Conservation (phyloP, 805 yeast genomes). For the Metschnikowia anglica region DNA sequence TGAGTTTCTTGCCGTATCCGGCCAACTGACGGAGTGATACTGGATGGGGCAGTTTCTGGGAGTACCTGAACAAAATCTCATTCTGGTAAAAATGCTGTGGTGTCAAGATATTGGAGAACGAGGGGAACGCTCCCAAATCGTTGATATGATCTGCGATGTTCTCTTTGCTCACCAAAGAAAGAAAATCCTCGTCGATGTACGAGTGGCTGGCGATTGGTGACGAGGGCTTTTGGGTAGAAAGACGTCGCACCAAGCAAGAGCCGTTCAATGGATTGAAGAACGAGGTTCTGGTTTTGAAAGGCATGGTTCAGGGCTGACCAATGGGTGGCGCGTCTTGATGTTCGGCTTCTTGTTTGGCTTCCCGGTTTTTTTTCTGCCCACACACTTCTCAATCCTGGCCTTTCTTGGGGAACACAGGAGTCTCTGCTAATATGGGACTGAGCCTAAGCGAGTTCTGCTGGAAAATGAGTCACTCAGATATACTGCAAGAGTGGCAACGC, state of each 20-base stretch:
- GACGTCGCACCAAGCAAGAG: background rate
- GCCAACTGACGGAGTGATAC: slow-evolving; percentile 89
- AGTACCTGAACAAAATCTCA: slow-evolving; percentile 61
- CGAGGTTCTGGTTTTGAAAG: background rate
- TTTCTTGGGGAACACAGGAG: too few relatives aligned
- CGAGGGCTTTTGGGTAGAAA: background rate
- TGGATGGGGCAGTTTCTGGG: slow-evolving; percentile 73
- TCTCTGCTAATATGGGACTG: too few relatives aligned
- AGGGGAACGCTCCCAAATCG: slow-evolving; percentile 42
- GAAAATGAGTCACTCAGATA: too few relatives aligned
- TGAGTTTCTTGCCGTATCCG: slow-evolving; percentile 77
- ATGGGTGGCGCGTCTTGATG: background rate
- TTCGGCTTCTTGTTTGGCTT: background rate
- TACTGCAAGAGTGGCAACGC: too few relatives aligned
- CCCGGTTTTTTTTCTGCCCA: too few relatives aligned
- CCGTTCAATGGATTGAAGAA: too few relatives aligned
- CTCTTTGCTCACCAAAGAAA: slow-evolving; percentile 32
- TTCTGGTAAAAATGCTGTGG: slow-evolving; percentile 87
- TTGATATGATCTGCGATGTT: slow-evolving; percentile 30
- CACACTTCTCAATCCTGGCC: too few relatives aligned
- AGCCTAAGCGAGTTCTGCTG: too few relatives aligned
- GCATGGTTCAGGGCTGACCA: background rate
- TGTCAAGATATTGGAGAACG: slow-evolving; percentile 40
- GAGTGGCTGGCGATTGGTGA: slow-evolving; percentile 7
- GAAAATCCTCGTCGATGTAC: slow-evolving; percentile 36